phyloP scores from a whole-genome alignment of 2,329 filamentous ascomycete genomes.

The Aspergillus sp. region DNA sequence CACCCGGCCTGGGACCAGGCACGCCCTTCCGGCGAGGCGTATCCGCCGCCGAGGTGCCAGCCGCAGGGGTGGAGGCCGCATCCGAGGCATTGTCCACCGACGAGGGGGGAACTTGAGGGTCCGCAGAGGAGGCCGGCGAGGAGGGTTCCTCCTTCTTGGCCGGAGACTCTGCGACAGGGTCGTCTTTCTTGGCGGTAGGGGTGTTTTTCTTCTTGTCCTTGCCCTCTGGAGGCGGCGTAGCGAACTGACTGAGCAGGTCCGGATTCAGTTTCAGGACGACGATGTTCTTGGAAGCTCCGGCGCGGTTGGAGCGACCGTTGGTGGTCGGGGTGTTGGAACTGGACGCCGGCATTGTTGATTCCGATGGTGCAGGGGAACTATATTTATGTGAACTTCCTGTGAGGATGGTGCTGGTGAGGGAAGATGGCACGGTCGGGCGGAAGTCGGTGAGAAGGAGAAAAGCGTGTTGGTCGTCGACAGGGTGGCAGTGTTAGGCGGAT shows the following conservation, averaged over 20 bases:
- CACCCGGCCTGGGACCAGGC: conserved; percentile 65
- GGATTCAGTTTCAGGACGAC: conserved; percentile 41
- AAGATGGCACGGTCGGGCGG: conserved; percentile 1
- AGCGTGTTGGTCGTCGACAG: too few species aligned
- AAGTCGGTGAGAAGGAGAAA: conserved; percentile 1
- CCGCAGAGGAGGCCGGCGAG: conserved; percentile 36
- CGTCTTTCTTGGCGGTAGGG: conserved; percentile 7
- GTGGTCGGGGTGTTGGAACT: conserved; percentile 25
- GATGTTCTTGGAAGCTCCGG: conserved; percentile 28
- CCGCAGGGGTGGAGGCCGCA: conserved; percentile 37
- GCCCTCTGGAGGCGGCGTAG: conserved; percentile 17
- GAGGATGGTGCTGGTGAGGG: background rate
- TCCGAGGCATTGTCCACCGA: conserved; percentile 43
- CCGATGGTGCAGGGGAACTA: background rate
- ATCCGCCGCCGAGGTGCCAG: conserved; percentile 36
- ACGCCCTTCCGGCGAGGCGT: conserved; percentile 72
- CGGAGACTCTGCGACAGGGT: conserved; percentile 16
- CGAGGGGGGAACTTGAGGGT: conserved; percentile 32
- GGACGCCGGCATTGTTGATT: conserved; percentile 21
- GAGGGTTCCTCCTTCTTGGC: conserved; percentile 29
- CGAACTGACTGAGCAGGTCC: conserved; percentile 35
- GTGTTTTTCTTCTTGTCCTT: conserved; percentile 20
- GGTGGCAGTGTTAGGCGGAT: background rate
- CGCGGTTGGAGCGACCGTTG: conserved; percentile 36
- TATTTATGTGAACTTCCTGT: background rate